Evolutionary conservation across 768 basidiomycete genomes (phyloP).

Genomic region (Termitomyces sp.): DNA sequence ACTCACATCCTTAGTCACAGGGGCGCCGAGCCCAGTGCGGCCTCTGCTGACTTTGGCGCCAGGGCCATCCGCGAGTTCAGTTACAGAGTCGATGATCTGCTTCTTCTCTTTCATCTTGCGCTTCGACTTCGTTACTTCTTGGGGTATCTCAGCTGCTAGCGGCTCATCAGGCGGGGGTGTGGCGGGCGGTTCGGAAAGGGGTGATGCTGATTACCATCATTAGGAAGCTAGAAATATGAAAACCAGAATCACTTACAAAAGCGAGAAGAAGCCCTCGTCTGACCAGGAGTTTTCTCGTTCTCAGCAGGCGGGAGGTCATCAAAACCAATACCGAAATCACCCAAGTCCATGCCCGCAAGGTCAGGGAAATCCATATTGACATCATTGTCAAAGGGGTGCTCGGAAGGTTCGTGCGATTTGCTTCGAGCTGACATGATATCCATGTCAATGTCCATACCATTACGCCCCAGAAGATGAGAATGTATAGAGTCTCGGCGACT

Average conservation of each 20-base stretch:
- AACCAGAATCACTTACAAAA: slow-evolving; percentile 50
- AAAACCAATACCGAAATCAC: slow-evolving; percentile 61
- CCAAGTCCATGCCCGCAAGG: slow-evolving; percentile 64
- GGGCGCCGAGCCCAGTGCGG: slow-evolving; percentile 51
- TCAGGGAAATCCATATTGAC: slow-evolving; percentile 48
- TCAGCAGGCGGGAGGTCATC: slow-evolving; percentile 49
- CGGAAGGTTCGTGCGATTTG: slow-evolving; percentile 62
- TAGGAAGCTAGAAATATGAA: neutral
- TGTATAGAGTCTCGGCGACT: slow-evolving; percentile 56
- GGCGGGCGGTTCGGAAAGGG: slow-evolving; percentile 68
- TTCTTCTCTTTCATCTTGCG: slow-evolving; percentile 72
- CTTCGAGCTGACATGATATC: slow-evolving; percentile 61
- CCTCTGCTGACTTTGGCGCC: slow-evolving; percentile 55
- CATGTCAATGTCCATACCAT: slow-evolving; percentile 48
- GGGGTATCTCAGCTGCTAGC: slow-evolving; percentile 42
- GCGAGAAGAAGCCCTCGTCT: slow-evolving; percentile 62
- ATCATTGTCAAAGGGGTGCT: slow-evolving; percentile 63
- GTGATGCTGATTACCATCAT: slow-evolving; percentile 54
- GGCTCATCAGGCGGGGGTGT: slow-evolving; percentile 72
- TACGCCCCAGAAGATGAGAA: slow-evolving; percentile 55
- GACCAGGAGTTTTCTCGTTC: slow-evolving; percentile 53
- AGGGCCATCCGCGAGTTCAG: slow-evolving; percentile 72
- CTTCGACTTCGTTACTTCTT: slow-evolving; percentile 39
- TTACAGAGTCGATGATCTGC: slow-evolving; percentile 88
- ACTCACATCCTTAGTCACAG: slow-evolving; percentile 56